Evolutionary conservation across 148 eudicot genomes (phyloP), one percentile per base, ranked within the genome.

Genomic region (Dysphania ambrosioides): DNA sequence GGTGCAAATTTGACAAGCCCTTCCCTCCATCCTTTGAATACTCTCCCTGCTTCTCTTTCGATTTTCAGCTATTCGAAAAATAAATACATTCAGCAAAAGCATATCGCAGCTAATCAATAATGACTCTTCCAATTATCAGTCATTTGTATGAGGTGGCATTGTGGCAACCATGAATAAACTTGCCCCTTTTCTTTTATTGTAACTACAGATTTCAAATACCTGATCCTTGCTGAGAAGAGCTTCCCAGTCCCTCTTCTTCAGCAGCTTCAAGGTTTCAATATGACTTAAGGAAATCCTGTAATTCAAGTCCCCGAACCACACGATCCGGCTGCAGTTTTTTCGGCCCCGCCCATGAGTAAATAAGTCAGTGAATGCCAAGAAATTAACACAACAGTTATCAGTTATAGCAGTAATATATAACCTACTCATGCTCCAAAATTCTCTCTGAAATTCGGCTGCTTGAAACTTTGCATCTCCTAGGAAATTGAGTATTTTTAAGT

Each of bases 301-400:
- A 73, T 94, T 94, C 75, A 94, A 80, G 80, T 94, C 98, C 30
- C 98, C 98, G 5, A 94, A 79, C 95, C 95, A 94, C 34, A 94
- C 78, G 18, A 90, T 85, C n/a, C 85, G 88, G 29, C 82, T 80
- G 36, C 32, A 8, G 47, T 79, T n/a, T n/a, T n/a, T 68, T 24
- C 2, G 2, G 29, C 51, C 74, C 38, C 63, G 56, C 18, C 16
- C 9, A 58, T 8, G 61, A 23, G 62, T 66, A 67, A 36, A 47
- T 11, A 23, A 8, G 78, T 80, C 26, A 80, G 74, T 15, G 4
- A 69, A 16, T 23, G 38, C 58, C 34, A 41, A 0, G 2, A 69
- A 62, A 55, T 51, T n/a, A 12, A 42, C 35, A 40, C 1, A 42
- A 30, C 32, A 65, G 61, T 59, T 18, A 34, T 36, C 49, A 24